These are phyloP conservation scores for Cladosporium sp. DNA, from an alignment of 2,329 filamentous ascomycete genomes.

Conservation along the genomic window DNA sequence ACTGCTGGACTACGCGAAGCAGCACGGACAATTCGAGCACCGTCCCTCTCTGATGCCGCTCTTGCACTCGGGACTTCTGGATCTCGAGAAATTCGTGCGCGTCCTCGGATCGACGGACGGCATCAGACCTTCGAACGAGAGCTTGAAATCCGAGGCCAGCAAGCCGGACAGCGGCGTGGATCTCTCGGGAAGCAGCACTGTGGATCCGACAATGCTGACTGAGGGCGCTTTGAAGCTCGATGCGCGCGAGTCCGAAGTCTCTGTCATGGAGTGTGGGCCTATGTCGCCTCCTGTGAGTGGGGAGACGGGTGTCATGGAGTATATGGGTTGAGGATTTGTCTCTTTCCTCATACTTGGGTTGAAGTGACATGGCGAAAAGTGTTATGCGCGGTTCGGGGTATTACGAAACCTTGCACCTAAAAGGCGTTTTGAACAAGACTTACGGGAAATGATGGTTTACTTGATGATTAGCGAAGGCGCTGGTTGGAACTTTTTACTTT, in stretches of 20 bases:
- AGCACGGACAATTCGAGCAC: constrained; percentile 15
- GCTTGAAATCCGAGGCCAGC: constrained; percentile 11
- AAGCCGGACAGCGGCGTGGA: constrained; percentile 13
- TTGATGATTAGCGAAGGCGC: too few species aligned
- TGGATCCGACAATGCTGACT: background rate
- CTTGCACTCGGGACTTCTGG: constrained; percentile 15
- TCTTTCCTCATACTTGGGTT: too few species aligned
- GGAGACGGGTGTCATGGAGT: background rate
- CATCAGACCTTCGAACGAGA: constrained; percentile 14
- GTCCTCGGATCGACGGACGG: constrained; percentile 11
- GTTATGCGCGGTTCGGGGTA: too few species aligned
- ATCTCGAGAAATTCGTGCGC: constrained; percentile 18
- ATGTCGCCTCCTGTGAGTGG: constrained; percentile 9
- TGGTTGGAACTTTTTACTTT: background rate
- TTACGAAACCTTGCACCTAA: too few species aligned
- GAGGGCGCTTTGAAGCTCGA: background rate
- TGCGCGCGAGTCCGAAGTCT: constrained; percentile 4
- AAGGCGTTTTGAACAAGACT: too few species aligned
- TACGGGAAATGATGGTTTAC: too few species aligned
- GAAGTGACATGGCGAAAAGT: constrained; percentile 18
- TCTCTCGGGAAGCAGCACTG: background rate
- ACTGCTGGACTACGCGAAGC: constrained; percentile 30
- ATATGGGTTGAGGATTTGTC: background rate
- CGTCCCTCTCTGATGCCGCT: constrained; percentile 16
- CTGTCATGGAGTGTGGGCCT: constrained; percentile 5